Base-by-base conservation (phyloP, 1,284 basidiomycete genomes). In the Agroathelia rolfsii region DNA sequence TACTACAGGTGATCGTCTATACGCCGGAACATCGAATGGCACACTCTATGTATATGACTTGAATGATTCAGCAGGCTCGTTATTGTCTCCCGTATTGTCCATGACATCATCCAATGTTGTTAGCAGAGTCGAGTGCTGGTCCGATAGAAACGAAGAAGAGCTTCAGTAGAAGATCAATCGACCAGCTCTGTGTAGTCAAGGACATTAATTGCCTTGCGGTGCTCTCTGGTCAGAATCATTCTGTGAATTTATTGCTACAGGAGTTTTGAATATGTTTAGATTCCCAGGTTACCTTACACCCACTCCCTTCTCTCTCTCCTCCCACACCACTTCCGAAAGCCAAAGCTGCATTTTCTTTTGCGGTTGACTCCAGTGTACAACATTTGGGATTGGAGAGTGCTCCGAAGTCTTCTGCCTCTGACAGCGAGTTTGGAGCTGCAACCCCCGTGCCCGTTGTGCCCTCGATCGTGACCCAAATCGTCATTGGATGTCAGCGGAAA, bases 401-500 rank as follows among this genome's bases (percentile, higher is more conserved):
- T 34, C 30, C 23, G 37, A 9, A 23, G 38, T 28, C 26, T 30
- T 28, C 34, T 9, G 24, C 39, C n/a, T 24, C 13, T 12, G 39
- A 39, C 9, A 30, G 38, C 6, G 38, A 36, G 15, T 34, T 30
- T 6, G 17, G 15, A 21, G n/a, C 21, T 25, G 21, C 27, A 40
- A 29, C 30, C 25, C 38, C 10, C 27, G 12, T 16, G 23, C 37
- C 10, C 38, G 21, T 16, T 34, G 27, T 78, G 16, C 72, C 76
- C 9, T 68, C 67, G 3, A 53, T 78, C 11, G 62, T 86, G n/a
- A 85, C 86, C 1, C 71, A 75, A 36, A 64, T 98, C 6, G 69
- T 89, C 3, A 68, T 97, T 5, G 93, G 89, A 10, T 93, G 90
- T 48, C 65, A 81, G 43, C 72, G 92, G 41, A 88, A 82, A 52